A percentile compares a stretch with the other conserved stretches of the same genome.
phyloP scores from a whole-genome alignment of 2,329 filamentous ascomycete genomes.

The Alternaria infectoria region DNA sequence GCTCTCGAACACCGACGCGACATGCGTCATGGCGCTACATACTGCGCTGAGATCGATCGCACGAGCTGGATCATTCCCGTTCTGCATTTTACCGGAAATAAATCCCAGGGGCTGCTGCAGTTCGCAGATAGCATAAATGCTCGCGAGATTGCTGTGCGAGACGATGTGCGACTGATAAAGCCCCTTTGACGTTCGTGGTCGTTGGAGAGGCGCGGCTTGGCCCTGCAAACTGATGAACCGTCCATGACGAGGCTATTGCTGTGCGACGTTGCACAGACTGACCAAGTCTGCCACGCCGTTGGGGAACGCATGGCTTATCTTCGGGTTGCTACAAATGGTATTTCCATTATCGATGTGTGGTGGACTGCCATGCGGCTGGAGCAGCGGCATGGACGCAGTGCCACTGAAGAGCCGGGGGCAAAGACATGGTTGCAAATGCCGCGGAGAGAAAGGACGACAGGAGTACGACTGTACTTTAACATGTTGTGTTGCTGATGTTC shows the following conservation, averaged over 20 bases:
- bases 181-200: neutral
- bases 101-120: neutral
- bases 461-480: neutral
- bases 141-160: neutral
- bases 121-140: neutral
- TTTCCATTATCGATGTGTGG: neutral
- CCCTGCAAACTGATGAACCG: neutral
- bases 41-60: slow-evolving; percentile 12
- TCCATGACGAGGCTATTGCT: neutral
- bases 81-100: slow-evolving; percentile 1
- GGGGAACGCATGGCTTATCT: neutral
- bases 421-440: neutral
- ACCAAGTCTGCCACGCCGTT: neutral
- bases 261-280: slow-evolving; percentile 3
- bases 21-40: slow-evolving; percentile 5
- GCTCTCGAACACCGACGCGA: slow-evolving; percentile 8
- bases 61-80: neutral
- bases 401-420: slow-evolving; percentile 1
- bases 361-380: slow-evolving; percentile 2
- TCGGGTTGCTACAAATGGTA: neutral
- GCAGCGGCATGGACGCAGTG: neutral
- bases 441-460: neutral
- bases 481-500: neutral
- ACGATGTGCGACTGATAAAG: neutral
- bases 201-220: neutral